Percentiles rank a stretch among this genome's conserved stretches.
These are phyloP conservation scores for Penicillium verrucosum DNA, from an alignment of 2,329 filamentous ascomycete genomes.

Conservation along the genomic window DNA sequence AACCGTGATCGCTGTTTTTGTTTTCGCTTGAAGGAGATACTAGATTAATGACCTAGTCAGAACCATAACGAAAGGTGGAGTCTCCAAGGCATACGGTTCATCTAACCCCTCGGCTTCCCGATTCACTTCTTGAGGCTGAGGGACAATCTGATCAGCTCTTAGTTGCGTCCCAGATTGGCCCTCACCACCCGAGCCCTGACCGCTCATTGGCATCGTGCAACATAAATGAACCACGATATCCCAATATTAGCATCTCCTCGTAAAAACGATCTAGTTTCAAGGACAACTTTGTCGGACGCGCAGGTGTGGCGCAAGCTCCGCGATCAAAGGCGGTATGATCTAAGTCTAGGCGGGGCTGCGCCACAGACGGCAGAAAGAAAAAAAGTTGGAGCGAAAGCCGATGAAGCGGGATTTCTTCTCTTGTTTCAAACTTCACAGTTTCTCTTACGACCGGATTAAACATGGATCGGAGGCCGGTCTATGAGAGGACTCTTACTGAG, in stretches of 20 bases:
- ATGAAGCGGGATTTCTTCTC: conserved; percentile 17
- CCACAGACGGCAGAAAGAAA: conserved; percentile 36
- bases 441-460: conserved; percentile 33
- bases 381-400: conserved; percentile 23
- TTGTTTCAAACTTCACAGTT: conserved; percentile 30
- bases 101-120: conserved; percentile 29
- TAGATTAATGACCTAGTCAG: conserved; percentile 16
- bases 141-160: conserved; percentile 13
- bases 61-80: neutral
- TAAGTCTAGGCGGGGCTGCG: conserved; percentile 26
- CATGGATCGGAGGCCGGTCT: conserved; percentile 40
- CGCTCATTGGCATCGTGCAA: conserved; percentile 27
- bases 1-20: conserved; percentile 40
- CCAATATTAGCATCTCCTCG: conserved; percentile 18
- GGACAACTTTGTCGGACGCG: conserved; percentile 16
- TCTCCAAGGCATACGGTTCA: conserved; percentile 33
- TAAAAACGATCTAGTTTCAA: conserved; percentile 6
- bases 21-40: conserved; percentile 46
- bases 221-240: conserved; percentile 21
- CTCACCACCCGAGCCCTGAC: conserved; percentile 17
- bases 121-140: conserved; percentile 19
- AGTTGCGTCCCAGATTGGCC: conserved; percentile 10
- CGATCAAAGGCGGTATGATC: conserved; percentile 2
- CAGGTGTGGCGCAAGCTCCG: conserved; percentile 31
- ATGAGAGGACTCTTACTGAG: conserved; percentile 55